Evolutionary conservation across 176 grass and related monocot species (phyloP), one percentile per base, ranked within the genome.

Genomic region (Carex cristatella): DNA sequence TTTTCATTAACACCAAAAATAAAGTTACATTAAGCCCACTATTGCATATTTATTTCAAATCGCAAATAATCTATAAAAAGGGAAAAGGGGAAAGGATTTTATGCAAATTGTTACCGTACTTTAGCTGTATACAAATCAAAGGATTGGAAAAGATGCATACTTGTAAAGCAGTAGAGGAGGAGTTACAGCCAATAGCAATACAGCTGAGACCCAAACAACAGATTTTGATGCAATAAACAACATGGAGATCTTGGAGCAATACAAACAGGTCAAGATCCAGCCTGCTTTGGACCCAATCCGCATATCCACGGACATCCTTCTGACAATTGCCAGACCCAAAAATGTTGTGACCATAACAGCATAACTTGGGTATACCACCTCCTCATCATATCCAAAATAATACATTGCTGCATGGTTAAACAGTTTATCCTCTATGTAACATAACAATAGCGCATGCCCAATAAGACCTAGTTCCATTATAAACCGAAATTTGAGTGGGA

Each of bases 121-220:
- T 14, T 8, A 32, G 12, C 51, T 57, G 13, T 58, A 18, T 57
- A 79, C 57, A 30, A 18, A 53, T 53, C n/a, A 3, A 23, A 55
- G 48, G 27, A 77, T 18, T 1, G 28, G 32, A 35, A 65, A 79
- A 2, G 38, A 61, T 30, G 32, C 28, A 59, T 94, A 98, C 96
- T 90, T 95, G 96, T 99, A 99, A 81, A 99, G 93, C 89, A 99
- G 93, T 83, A 99, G 61, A 33, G 96, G 93, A 11, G 96, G 96
- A 58, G 93, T 94, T 65, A 95, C 51, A 88, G 93, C 96, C 54
- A 99, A 85, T 18, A 99, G 88, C 86, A 99, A 85, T 67, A 99
- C 87, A 81, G 91, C 91, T 85, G 96, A 92, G 79, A 95, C 87
- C 96, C 93, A 99, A 75, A 93, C 69, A 81, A 99, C 91, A 60